Base-by-base conservation (phyloP, 2,329 filamentous ascomycete species). In the Colletotrichum tofieldiae region DNA sequence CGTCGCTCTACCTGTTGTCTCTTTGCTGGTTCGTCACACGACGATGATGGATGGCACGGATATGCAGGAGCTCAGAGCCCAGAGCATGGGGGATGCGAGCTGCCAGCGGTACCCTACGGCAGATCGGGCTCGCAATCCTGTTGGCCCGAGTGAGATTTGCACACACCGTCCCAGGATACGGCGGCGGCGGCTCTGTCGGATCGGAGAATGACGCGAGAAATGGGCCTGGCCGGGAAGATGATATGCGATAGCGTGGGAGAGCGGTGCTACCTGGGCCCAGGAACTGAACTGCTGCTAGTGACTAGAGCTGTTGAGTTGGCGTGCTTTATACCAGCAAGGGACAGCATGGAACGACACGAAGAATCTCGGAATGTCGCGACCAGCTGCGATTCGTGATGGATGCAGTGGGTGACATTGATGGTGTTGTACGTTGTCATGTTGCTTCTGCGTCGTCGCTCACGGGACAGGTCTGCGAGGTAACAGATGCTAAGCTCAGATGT, bases 151-250 rank as follows among this genome's bases (percentile, higher is more conserved):
- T 18, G 35, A 29, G 18, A 54, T 45, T 62, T 49, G 59, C 65
- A 63, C 26, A 68, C 39, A 39, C 41, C 56, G 43, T 64, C 32
- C 65, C 41, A 65, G 70, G 65, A 64, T 72, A 64, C 49, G 52
- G 54, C 26, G n/a, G 65, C 59, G 47, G 69, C 69, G 70, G 70
- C 70, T 70, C 70, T 70, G n/a, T 72, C 70, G 65, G 70, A 72
- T 72, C 70, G 66, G 70, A 64, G 54, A 52, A 61, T 69, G 65
- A 69, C 59, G 59, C 65, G 65, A 64, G 51, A 49, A 29, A 59
- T 51, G 37, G 45, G 35, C 64, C 64, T 67, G 64, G 23, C 37
- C 52, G 45, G 39, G 65, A 55, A 72, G 59, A 47, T 72, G 70
- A 72, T 37, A 65, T 72, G 60, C 65, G 70, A 72, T 65, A 69